Evolutionary conservation across 345 rosid genomes (phyloP).

Genomic region (Citrus unshiu): DNA sequence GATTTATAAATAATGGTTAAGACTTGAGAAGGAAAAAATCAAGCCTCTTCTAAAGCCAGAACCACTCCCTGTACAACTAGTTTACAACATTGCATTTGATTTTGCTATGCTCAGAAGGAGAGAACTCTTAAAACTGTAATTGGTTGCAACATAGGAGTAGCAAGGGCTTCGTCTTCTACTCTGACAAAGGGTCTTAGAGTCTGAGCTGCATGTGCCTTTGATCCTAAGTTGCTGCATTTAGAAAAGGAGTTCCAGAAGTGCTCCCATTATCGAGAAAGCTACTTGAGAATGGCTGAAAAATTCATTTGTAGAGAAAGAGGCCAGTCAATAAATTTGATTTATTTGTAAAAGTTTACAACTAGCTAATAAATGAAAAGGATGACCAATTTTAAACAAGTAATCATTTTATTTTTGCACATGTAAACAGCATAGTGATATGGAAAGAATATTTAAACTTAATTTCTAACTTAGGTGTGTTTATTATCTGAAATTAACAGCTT

Average conservation of each 20-base stretch:
- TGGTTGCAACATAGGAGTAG: not conserved
- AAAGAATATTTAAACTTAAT: not conserved
- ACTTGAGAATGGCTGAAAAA: conserved; percentile 62
- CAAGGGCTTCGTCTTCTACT: not conserved
- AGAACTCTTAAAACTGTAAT: not conserved
- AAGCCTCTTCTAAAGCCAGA: conserved; percentile 31
- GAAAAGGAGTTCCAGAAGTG: conserved; percentile 47
- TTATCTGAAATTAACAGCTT: not conserved
- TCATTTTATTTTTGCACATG: not conserved
- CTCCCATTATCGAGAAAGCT: conserved; percentile 60
- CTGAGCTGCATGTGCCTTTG: not conserved
- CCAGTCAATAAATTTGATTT: conserved; percentile 3
- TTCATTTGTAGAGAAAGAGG: conserved; percentile 1
- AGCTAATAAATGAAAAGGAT: not conserved
- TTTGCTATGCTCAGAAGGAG: not conserved
- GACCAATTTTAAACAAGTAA: not conserved
- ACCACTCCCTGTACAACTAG: conserved; percentile 15
- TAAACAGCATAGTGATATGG: not conserved
- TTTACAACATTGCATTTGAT: not conserved
- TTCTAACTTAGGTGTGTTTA: not conserved
- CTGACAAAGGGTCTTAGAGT: not conserved
- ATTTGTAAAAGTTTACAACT: not conserved
- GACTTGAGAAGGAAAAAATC: conserved; percentile 40
- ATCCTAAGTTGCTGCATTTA: conserved; percentile 40
- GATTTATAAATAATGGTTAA: conserved; percentile 16